These are phyloP conservation scores for Leccinum barrowsii DNA, from an alignment of 768 basidiomycete genomes.

Conservation along the genomic window DNA sequence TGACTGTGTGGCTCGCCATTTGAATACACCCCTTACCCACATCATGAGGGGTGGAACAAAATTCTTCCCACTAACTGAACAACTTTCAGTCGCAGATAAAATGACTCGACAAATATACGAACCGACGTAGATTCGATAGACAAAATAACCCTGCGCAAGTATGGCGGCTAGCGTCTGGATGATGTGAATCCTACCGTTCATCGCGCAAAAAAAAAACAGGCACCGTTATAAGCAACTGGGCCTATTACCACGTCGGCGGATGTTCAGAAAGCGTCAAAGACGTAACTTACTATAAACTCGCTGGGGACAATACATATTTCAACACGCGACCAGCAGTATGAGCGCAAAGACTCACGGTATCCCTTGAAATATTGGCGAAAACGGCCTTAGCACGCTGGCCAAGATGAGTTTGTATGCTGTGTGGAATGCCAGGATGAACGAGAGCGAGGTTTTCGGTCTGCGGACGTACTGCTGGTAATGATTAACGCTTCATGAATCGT, in stretches of 20 bases:
- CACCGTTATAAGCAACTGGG: constrained; percentile 9
- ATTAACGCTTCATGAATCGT: constrained; percentile 13
- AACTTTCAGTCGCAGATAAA: not conserved
- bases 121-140: constrained; percentile 14
- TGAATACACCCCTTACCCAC: constrained; percentile 7
- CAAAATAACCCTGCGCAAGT: constrained; percentile 9
- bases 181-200: not conserved
- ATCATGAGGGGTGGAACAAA: not conserved
- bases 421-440: not conserved
- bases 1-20: not conserved
- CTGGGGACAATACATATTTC: not conserved
- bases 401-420: constrained; percentile 11
- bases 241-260: not conserved
- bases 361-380: not conserved
- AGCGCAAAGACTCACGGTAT: constrained; percentile 1
- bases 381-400: not conserved
- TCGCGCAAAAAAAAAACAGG: not conserved
- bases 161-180: constrained; percentile 1
- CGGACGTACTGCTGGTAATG: constrained; percentile 9
- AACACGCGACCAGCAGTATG: not conserved
- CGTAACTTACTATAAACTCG: constrained; percentile 5
- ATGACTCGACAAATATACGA: not conserved
- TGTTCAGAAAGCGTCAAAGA: not conserved
- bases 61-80: constrained; percentile 7
- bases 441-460: not conserved